These are phyloP conservation scores for Trypanosoma rangeli DNA, from an alignment of 208 protist species.

Conservation along the genomic window DNA sequence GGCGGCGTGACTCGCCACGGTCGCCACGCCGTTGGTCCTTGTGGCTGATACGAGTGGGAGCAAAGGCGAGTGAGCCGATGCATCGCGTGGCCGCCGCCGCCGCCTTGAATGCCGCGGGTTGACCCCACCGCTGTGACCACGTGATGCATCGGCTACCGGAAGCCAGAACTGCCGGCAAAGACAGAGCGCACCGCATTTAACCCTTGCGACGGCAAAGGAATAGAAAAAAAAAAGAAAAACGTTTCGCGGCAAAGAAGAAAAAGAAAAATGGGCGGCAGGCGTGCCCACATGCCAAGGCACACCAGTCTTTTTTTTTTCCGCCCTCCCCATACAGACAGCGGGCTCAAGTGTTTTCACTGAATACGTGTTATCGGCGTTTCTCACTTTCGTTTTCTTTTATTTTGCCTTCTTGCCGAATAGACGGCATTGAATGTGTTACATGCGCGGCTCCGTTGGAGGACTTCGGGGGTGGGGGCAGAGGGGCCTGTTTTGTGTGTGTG, in stretches of 20 bases:
- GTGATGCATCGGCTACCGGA: not conserved
- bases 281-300: slow-evolving; percentile 9
- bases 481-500: too few relatives aligned
- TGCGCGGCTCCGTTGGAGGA: too few relatives aligned
- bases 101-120: not conserved
- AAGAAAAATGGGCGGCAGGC: not conserved
- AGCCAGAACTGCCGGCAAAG: not conserved
- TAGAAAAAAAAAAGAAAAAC: slow-evolving; percentile 6
- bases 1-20: slow-evolving; percentile 64
- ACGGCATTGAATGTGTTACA: not conserved
- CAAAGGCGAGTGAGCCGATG: slow-evolving; percentile 17
- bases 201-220: not conserved
- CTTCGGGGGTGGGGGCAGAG: too few relatives aligned
- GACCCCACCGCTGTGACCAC: not conserved
- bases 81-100: slow-evolving; percentile 6
- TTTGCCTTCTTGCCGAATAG: not conserved
- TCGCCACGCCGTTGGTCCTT: slow-evolving; percentile 78
- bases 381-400: not conserved
- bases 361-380: not conserved
- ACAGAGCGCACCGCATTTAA: not conserved
- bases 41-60: slow-evolving; percentile 19
- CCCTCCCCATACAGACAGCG: not conserved
- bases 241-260: slow-evolving; percentile 7
- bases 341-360: not conserved
- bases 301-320: not conserved